phyloP scores from a whole-genome alignment of 306 rosid species.

The Canavalia ensiformis region DNA sequence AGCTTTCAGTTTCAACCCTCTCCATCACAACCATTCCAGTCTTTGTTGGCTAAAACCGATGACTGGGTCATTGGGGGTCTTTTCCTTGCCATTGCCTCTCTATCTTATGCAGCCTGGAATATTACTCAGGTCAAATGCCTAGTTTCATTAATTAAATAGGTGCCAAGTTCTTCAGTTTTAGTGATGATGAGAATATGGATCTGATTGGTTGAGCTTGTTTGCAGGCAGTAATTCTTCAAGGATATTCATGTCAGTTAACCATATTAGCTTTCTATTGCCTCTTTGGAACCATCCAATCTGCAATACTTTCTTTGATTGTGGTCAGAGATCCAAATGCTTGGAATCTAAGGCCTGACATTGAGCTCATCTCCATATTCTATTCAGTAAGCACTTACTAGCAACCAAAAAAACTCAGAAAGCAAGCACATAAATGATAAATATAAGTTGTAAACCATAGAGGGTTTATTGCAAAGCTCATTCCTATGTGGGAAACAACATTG shows the following conservation, averaged over 20 bases:
- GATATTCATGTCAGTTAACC: conserved; percentile 69
- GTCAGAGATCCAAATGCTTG: conserved; percentile 65
- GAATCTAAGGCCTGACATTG: conserved; percentile 59
- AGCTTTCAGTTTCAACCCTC: conserved; percentile 14
- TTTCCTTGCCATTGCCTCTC: conserved; percentile 59
- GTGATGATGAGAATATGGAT: conserved; percentile 28
- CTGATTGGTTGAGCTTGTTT: conserved; percentile 43
- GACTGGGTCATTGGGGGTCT: conserved; percentile 71
- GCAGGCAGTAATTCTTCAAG: conserved; percentile 72
- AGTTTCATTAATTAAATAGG: neutral
- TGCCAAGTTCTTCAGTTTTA: neutral
- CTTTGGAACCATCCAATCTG: conserved; percentile 75
- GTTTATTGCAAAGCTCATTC: conserved; percentile 41
- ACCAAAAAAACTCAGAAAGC: neutral
- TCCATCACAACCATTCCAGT: conserved; percentile 1
- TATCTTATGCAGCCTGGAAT: conserved; percentile 58
- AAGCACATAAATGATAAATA: neutral
- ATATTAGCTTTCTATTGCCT: conserved; percentile 67
- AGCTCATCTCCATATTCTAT: conserved; percentile 62
- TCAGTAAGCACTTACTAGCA: conserved; percentile 60
- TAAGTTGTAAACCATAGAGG: neutral
- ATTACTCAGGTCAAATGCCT: conserved; percentile 62
- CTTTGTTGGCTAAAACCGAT: conserved; percentile 38
- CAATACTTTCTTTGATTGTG: conserved; percentile 53
- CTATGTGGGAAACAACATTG: conserved; percentile 19